A percentile compares a stretch with the other conserved stretches of the same genome.
phyloP scores from a whole-genome alignment of 2,329 filamentous ascomycete genomes.

The Clonostachys rosea region DNA sequence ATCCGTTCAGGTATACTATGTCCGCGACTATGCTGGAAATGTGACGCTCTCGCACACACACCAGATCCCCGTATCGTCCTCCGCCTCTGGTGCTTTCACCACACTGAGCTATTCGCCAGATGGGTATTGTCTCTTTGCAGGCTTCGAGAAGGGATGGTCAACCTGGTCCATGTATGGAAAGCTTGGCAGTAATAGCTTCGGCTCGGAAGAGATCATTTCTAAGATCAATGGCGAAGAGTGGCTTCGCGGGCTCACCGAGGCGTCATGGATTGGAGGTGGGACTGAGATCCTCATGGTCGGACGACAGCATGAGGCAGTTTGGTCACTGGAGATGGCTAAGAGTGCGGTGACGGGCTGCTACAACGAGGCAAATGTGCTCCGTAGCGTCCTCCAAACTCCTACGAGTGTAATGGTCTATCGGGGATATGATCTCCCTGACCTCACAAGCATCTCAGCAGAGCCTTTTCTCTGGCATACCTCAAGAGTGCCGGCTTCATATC shows the following conservation, averaged over 20 bases:
- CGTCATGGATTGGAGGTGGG: constrained; percentile 82
- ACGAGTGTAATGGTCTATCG: constrained; percentile 88
- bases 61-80: constrained; percentile 60
- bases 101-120: constrained; percentile 87
- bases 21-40: constrained; percentile 88
- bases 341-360: constrained; percentile 93
- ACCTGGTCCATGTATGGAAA: constrained; percentile 98
- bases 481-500: constrained; percentile 77
- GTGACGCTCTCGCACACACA: constrained; percentile 83
- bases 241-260: constrained; percentile 74
- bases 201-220: constrained; percentile 59
- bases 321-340: constrained; percentile 86
- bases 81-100: constrained; percentile 66
- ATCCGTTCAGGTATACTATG: constrained; percentile 82
- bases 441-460: constrained; percentile 88
- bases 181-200: constrained; percentile 78
- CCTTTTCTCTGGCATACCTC: constrained; percentile 93
- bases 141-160: constrained; percentile 89
- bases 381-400: constrained; percentile 84
- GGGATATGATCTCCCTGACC: constrained; percentile 85
- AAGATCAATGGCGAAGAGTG: constrained; percentile 72
- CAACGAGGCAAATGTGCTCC: constrained; percentile 83
- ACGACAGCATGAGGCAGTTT: constrained; percentile 71
- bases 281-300: constrained; percentile 78
- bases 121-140: constrained; percentile 92